Conservation (phyloP, 2,329 filamentous ascomycete species). For the Dryadomyces quercivorus region DNA sequence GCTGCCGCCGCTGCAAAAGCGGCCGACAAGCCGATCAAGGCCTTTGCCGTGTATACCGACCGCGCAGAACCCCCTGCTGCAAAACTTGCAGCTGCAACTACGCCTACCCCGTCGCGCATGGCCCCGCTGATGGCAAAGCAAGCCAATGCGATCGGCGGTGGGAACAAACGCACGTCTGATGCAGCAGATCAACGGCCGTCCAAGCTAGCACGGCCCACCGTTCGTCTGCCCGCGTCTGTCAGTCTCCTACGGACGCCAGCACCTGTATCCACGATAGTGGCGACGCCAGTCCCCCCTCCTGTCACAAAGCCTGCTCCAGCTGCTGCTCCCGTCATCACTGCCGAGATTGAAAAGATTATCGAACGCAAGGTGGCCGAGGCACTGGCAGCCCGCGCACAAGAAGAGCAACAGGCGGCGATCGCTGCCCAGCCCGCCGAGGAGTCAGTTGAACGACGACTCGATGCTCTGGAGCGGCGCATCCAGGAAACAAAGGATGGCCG, state of each 20-base stretch:
- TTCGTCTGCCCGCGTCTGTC: constrained; percentile 5
- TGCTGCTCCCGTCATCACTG: constrained; percentile 34
- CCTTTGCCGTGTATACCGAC: constrained; percentile 80
- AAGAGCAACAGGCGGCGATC: constrained; percentile 23
- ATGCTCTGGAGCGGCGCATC: constrained; percentile 77
- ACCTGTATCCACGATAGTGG: neutral
- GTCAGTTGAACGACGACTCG: constrained; percentile 67
- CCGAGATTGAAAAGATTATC: constrained; percentile 80
- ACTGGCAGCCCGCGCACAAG: constrained; percentile 57
- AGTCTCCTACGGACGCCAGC: neutral
- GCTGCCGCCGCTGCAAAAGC: constrained; percentile 31
- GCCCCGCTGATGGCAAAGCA: constrained; percentile 5
- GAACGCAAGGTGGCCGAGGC: constrained; percentile 87
- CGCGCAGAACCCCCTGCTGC: constrained; percentile 22
- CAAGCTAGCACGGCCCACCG: constrained; percentile 27
- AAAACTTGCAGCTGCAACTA: neutral
- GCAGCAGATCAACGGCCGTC: constrained; percentile 25
- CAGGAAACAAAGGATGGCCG: constrained; percentile 61
- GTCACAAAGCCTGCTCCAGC: constrained; percentile 6
- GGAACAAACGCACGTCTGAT: constrained; percentile 27
- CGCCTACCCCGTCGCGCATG: constrained; percentile 4
- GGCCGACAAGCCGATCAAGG: constrained; percentile 59
- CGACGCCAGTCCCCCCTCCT: neutral
- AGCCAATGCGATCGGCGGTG: neutral
- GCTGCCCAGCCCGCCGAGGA: constrained; percentile 26